A percentile compares a stretch with the other conserved stretches of the same genome.
Evolutionary conservation across 179 eudicot species (phyloP).

Genomic region (Drosera spatulata): DNA sequence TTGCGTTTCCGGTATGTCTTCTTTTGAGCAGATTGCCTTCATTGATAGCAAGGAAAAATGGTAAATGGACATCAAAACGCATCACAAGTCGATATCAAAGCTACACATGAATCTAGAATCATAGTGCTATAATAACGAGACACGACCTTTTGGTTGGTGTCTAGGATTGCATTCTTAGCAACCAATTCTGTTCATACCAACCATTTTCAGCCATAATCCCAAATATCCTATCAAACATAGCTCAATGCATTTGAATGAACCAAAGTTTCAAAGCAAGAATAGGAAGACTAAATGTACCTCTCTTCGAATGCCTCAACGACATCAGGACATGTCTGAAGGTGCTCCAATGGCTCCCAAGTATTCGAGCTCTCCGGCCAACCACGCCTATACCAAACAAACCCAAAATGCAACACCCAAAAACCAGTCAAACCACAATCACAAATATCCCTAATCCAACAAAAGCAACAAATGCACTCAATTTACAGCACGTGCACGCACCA

Average conservation of each 20-base stretch:
- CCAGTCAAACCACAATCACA: not conserved
- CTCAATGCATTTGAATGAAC: not conserved
- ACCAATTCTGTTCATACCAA: no score
- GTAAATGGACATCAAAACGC: not conserved
- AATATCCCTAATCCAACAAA: not conserved
- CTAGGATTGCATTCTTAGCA: no score
- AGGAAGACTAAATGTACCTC: conserved; percentile 29
- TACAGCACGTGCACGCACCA: conserved; percentile 41
- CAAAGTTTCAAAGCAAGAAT: conserved; percentile 3
- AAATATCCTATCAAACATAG: no score
- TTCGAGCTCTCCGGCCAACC: conserved; percentile 97
- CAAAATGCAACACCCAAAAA: not conserved
- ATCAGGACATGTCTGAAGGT: conserved; percentile 72
- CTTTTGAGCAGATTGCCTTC: conserved; percentile 52
- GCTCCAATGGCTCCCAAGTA: conserved; percentile 96
- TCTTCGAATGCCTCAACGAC: conserved; percentile 83
- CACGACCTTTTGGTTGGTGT: no score
- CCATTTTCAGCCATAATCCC: no score
- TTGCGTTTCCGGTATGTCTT: conserved; percentile 52
- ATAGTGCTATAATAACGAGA: not conserved
- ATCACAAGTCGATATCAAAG: not conserved
- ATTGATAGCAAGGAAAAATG: conserved; percentile 15
- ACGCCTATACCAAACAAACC: conserved; percentile 52
- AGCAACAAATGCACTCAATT: not conserved
- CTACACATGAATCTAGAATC: not conserved